These are phyloP conservation scores for Hymenoscyphus fructigenus DNA, from an alignment of 2,329 filamentous ascomycete genomes.

Conservation along the genomic window DNA sequence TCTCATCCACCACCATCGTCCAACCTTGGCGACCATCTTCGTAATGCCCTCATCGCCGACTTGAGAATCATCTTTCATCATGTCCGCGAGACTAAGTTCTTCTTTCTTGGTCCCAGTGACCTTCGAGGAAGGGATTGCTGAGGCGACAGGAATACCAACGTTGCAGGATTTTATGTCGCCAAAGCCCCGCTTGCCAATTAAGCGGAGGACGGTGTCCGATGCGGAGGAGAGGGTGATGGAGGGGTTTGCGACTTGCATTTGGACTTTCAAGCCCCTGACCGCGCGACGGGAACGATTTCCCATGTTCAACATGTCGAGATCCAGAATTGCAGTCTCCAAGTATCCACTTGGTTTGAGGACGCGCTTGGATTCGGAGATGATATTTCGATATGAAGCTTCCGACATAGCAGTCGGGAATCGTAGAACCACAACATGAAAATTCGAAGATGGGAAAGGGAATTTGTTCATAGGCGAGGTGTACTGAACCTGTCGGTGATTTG, in stretches of 20 bases:
- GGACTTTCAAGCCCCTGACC: conserved; percentile 69
- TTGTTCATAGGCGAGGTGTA: conserved; percentile 56
- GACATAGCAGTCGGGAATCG: conserved; percentile 72
- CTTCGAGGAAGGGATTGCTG: conserved; percentile 41
- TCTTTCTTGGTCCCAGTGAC: conserved; percentile 37
- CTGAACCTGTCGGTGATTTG: conserved; percentile 75
- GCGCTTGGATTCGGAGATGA: conserved; percentile 72
- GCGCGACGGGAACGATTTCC: conserved; percentile 67
- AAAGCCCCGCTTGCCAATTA: conserved; percentile 69
- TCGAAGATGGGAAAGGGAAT: conserved; percentile 74
- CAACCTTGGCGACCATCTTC: conserved; percentile 87
- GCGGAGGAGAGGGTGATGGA: conserved; percentile 60
- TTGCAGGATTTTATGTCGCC: conserved; percentile 71
- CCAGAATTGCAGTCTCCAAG: conserved; percentile 75
- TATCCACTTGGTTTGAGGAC: conserved; percentile 76
- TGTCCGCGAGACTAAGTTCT: conserved; percentile 63
- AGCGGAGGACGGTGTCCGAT: conserved; percentile 60
- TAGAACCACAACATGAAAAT: conserved; percentile 74
- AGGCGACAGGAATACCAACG: conserved; percentile 73
- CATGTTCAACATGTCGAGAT: conserved; percentile 82
- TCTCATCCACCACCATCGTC: conserved; percentile 92
- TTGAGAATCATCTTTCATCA: conserved; percentile 69
- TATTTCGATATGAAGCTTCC: conserved; percentile 66
- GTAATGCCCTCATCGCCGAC: conserved; percentile 81
- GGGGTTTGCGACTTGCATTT: conserved; percentile 60